Evolutionary conservation across 805 yeast species (phyloP).

Genomic region (Candida vaughaniae): DNA sequence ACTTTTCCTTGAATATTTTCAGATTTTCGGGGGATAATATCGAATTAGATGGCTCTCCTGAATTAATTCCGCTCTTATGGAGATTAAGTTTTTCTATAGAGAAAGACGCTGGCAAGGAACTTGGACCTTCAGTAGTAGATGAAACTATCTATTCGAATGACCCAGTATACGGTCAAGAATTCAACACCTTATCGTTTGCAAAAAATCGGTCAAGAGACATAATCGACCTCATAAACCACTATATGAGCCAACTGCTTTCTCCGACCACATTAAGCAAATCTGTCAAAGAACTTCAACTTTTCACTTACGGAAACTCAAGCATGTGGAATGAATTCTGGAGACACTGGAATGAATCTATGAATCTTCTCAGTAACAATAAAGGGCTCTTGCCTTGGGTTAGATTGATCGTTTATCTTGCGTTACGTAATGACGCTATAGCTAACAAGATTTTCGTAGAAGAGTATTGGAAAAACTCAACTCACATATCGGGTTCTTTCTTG

Average conservation of each 20-base stretch:
- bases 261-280: constrained; percentile 15
- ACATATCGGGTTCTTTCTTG: constrained; percentile 24
- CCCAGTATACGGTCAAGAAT: constrained; percentile 1
- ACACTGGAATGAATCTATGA: constrained; percentile 30
- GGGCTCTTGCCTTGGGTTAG: constrained; percentile 28
- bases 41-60: constrained; percentile 23
- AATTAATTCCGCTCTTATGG: constrained; percentile 36
- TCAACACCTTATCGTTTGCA: constrained; percentile 18
- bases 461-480: constrained; percentile 27
- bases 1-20: constrained; percentile 25
- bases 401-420: constrained; percentile 31
- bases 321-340: constrained; percentile 40
- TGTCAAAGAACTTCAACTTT: constrained; percentile 33
- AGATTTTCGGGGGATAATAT: constrained; percentile 25
- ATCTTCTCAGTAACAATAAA: constrained; percentile 8
- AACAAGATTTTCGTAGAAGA: constrained; percentile 26
- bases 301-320: constrained; percentile 38
- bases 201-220: constrained; percentile 30
- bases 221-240: constrained; percentile 23
- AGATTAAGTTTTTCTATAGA: constrained; percentile 21
- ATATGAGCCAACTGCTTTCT: constrained; percentile 11
- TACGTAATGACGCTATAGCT: constrained; percentile 25
- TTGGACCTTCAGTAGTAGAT: constrained; percentile 27
- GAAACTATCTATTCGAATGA: constrained; percentile 20
- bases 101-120: background rate